phyloP scores from a whole-genome alignment of 441 rosid genomes.

The Isatis lusitanica region DNA sequence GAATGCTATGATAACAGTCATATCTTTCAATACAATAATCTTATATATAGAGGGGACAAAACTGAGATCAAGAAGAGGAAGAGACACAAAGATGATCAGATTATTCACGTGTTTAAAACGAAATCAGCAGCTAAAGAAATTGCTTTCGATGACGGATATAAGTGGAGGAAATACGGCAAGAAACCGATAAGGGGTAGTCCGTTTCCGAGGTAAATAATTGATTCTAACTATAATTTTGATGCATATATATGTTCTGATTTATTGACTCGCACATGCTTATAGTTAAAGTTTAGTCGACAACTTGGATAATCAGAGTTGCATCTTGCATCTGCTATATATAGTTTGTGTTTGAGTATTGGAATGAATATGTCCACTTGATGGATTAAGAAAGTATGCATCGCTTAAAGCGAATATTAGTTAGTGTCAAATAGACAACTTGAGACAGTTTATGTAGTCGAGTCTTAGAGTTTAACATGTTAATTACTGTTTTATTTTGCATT shows the following conservation, averaged over 20 bases:
- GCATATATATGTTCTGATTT: background rate
- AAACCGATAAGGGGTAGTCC: constrained; percentile 28
- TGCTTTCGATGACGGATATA: constrained; percentile 24
- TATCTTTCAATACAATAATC: background rate
- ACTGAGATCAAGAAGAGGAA: constrained; percentile 32
- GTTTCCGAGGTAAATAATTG: constrained; percentile 29
- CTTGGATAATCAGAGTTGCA: constrained; percentile 17
- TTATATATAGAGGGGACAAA: constrained; percentile 26
- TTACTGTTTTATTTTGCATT: background rate
- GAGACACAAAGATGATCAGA: constrained; percentile 10
- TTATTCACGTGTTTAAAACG: constrained; percentile 28
- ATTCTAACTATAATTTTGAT: constrained; percentile 2
- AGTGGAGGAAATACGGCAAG: constrained; percentile 39
- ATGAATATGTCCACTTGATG: constrained; percentile 25
- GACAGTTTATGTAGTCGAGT: background rate
- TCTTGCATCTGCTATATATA: constrained; percentile 21
- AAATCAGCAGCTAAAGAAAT: background rate
- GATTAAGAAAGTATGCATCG: constrained; percentile 4
- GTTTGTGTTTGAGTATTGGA: constrained; percentile 6
- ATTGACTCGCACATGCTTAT: background rate
- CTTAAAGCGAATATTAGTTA: constrained; percentile 6
- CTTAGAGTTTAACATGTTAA: background rate
- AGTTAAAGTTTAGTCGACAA: background rate
- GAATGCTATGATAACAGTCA: background rate
- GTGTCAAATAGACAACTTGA: constrained; percentile 27